These are phyloP conservation scores for Tetrapisispora iriomotensis DNA, from an alignment of 805 yeast genomes.

Conservation along the genomic window DNA sequence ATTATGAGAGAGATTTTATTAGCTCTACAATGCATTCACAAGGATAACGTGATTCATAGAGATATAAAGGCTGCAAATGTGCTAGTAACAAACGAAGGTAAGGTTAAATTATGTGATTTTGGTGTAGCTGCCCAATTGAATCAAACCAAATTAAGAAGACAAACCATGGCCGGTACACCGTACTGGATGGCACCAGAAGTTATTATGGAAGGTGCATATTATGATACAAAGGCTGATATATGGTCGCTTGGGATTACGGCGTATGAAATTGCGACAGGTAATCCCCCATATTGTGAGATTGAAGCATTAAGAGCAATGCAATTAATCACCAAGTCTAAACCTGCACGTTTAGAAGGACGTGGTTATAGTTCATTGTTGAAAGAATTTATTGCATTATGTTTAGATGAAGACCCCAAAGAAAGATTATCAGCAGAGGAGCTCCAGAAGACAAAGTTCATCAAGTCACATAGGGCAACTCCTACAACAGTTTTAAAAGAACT, in stretches of 20 bases:
- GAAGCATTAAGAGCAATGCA: slow-evolving; percentile 95
- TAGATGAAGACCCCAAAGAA: slow-evolving; percentile 88
- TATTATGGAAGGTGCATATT: slow-evolving; percentile 77
- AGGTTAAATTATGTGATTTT: slow-evolving; percentile 87
- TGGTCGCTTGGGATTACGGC: slow-evolving; percentile 96
- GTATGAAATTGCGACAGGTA: slow-evolving; percentile 91
- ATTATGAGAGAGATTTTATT: slow-evolving; percentile 69
- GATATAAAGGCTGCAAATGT: slow-evolving; percentile 96
- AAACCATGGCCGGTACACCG: slow-evolving; percentile 93
- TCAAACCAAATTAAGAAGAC: slow-evolving; percentile 63
- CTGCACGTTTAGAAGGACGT: slow-evolving; percentile 89
- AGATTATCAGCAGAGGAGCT: slow-evolving; percentile 80
- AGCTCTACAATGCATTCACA: slow-evolving; percentile 76
- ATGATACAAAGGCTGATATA: slow-evolving; percentile 88
- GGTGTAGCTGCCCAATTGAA: slow-evolving; percentile 96
- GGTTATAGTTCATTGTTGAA: slow-evolving; percentile 67
- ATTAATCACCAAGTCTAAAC: slow-evolving; percentile 82
- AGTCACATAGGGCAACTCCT: slow-evolving; percentile 48
- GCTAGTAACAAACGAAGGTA: slow-evolving; percentile 78
- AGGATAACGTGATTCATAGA: slow-evolving; percentile 85
- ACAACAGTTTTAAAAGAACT: slow-evolving; percentile 60
- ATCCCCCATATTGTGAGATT: slow-evolving; percentile 93
- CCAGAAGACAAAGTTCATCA: slow-evolving; percentile 58
- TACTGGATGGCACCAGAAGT: slow-evolving; percentile 99
- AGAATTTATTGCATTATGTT: slow-evolving; percentile 81